phyloP scores from a whole-genome alignment of 1,284 basidiomycete genomes.

The Pseudozyma thailandica region DNA sequence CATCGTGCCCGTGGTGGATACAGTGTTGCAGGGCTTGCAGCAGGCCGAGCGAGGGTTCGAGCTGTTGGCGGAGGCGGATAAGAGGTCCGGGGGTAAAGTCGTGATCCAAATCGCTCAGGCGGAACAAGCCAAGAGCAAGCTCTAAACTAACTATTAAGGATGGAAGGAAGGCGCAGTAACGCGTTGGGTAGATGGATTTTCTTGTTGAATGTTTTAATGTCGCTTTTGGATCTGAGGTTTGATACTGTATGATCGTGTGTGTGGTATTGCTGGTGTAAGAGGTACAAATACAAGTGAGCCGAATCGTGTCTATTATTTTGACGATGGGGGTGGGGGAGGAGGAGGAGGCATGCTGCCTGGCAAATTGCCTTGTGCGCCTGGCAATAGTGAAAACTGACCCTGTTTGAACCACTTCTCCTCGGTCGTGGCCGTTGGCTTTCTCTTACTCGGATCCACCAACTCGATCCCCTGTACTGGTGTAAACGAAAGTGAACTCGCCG shows the following conservation, averaged over 20 bases:
- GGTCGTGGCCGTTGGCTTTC: constrained; percentile 37
- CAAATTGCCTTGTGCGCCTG: constrained; percentile 27
- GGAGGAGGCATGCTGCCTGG: constrained; percentile 41
- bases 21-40: constrained; percentile 78
- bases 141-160: too few species aligned
- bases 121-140: constrained; percentile 24
- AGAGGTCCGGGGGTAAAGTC: constrained; percentile 63
- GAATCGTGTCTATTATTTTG: neutral
- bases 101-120: constrained; percentile 36
- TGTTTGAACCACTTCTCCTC: constrained; percentile 69
- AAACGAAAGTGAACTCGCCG: constrained; percentile 88
- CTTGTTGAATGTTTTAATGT: too few species aligned
- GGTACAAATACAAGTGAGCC: constrained; percentile 31
- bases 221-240: neutral
- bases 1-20: constrained; percentile 80
- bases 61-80: constrained; percentile 58
- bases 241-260: neutral
- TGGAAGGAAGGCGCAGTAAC: too few species aligned
- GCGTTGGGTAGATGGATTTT: too few species aligned
- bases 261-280: neutral
- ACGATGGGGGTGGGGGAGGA: constrained; percentile 8
- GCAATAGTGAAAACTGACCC: constrained; percentile 66
- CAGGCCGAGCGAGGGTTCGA: constrained; percentile 78
- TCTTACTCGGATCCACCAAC: constrained; percentile 68
- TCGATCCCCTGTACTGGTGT: constrained; percentile 87